These are phyloP conservation scores for Fragilaria crotonensis DNA, from an alignment of 108 stramenopile genomes.

Conservation along the genomic window DNA sequence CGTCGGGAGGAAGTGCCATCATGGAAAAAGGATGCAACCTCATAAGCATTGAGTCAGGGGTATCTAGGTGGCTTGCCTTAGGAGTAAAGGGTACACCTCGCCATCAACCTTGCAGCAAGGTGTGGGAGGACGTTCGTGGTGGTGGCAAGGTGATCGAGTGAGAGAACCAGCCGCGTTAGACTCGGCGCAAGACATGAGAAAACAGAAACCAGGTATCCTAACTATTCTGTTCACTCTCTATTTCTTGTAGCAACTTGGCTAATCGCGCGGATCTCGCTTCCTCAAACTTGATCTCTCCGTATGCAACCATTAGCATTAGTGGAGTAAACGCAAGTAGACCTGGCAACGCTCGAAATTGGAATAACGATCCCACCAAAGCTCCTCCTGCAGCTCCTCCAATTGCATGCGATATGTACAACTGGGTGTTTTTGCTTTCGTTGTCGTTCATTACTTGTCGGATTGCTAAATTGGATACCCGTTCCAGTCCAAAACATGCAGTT, in stretches of 20 bases:
- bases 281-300: slow-evolving; percentile 30
- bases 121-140: too few species aligned
- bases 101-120: too few species aligned
- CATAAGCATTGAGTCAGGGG: too few species aligned
- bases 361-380: slow-evolving; percentile 48
- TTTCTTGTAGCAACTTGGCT: slow-evolving; percentile 4
- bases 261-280: slow-evolving; percentile 18
- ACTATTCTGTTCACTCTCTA: too few species aligned
- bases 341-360: slow-evolving; percentile 39
- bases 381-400: slow-evolving; percentile 57
- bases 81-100: too few species aligned
- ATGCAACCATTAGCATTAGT: slow-evolving; percentile 49
- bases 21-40: too few species aligned
- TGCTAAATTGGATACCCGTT: slow-evolving; percentile 31
- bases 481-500: slow-evolving; percentile 52
- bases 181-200: too few species aligned
- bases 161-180: too few species aligned
- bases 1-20: too few species aligned
- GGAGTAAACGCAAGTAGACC: slow-evolving; percentile 57
- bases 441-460: slow-evolving; percentile 3
- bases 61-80: too few species aligned
- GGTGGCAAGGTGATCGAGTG: too few species aligned
- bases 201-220: too few species aligned
- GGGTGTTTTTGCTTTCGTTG: slow-evolving; percentile 3
- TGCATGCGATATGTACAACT: slow-evolving; percentile 49